These are phyloP conservation scores for Spergularia bocconei DNA, from an alignment of 148 eudicot genomes.

Conservation along the genomic window DNA sequence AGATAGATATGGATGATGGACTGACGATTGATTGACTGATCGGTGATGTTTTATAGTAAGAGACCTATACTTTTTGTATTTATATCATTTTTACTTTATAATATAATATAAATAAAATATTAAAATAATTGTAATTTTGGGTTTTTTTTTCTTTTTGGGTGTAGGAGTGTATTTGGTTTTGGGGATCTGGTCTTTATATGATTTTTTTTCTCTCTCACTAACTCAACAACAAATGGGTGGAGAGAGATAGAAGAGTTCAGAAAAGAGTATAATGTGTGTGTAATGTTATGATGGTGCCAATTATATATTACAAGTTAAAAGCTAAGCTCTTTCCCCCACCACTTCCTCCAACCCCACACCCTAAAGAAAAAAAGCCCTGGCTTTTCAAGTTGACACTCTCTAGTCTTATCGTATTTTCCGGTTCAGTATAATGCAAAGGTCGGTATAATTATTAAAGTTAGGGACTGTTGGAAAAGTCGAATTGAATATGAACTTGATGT, in stretches of 20 bases:
- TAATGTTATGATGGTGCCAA: constrained; percentile 30
- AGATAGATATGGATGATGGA: constrained; percentile 46
- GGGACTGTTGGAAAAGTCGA: no score
- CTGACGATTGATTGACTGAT: constrained; percentile 41
- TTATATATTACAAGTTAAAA: constrained; percentile 25
- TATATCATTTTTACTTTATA: background rate
- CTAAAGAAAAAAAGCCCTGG: background rate
- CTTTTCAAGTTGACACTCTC: constrained; percentile 15
- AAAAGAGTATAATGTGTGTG: constrained; percentile 8
- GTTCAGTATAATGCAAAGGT: no score
- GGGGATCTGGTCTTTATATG: constrained; percentile 39
- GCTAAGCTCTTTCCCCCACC: background rate
- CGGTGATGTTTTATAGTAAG: constrained; percentile 32
- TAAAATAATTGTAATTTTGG: background rate
- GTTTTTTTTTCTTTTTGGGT: background rate
- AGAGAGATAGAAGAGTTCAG: constrained; percentile 15
- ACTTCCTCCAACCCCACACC: constrained; percentile 15
- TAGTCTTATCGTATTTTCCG: background rate
- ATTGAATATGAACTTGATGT: no score
- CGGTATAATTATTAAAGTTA: no score
- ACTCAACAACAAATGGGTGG: constrained; percentile 28
- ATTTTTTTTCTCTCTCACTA: background rate
- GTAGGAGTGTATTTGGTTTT: constrained; percentile 7
- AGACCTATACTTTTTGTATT: background rate
- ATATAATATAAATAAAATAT: background rate